Evolutionary conservation across 148 eudicot genomes (phyloP).

Genomic region (Amaranthus cruentus): DNA sequence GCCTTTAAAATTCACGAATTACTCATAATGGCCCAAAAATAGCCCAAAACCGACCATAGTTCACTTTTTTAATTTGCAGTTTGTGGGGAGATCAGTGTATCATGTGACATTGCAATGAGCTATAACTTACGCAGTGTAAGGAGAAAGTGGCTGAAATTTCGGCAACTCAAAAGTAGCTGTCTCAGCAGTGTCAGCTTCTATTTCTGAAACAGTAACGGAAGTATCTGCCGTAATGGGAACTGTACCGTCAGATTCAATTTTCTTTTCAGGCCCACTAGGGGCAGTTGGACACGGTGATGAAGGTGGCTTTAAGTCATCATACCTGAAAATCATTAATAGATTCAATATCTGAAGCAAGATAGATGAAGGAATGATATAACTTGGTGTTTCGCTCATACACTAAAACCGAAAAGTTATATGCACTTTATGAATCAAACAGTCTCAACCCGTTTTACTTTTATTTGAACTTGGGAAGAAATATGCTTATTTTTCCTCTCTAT

Average conservation of each 20-base stretch:
- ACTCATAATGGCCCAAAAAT: no score
- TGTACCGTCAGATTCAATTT: slow-evolving; percentile 10
- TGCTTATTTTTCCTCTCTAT: background rate
- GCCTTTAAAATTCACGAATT: no score
- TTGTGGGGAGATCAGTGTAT: no score
- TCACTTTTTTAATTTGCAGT: no score
- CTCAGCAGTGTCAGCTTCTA: slow-evolving; percentile 16
- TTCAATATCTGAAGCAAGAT: background rate
- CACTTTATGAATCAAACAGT: background rate
- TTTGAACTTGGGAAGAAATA: background rate
- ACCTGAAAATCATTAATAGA: slow-evolving; percentile 24
- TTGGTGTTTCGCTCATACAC: background rate
- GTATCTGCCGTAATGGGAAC: slow-evolving; percentile 7
- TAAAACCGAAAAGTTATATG: background rate
- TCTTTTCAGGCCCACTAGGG: slow-evolving; percentile 20
- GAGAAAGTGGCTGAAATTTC: slow-evolving; percentile 36
- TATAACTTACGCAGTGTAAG: slow-evolving; percentile 36
- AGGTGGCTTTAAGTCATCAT: slow-evolving; percentile 72
- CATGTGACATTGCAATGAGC: background rate
- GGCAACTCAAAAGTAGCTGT: slow-evolving; percentile 3
- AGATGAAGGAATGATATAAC: background rate
- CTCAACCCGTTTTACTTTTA: background rate
- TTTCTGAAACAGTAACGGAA: slow-evolving; percentile 8
- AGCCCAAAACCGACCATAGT: no score
- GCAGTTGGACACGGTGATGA: slow-evolving; percentile 49